A percentile compares a stretch with the other conserved stretches of the same genome.
These are phyloP conservation scores for Ophiostoma sp. DNA, from an alignment of 2,329 filamentous ascomycete species.

Conservation along the genomic window DNA sequence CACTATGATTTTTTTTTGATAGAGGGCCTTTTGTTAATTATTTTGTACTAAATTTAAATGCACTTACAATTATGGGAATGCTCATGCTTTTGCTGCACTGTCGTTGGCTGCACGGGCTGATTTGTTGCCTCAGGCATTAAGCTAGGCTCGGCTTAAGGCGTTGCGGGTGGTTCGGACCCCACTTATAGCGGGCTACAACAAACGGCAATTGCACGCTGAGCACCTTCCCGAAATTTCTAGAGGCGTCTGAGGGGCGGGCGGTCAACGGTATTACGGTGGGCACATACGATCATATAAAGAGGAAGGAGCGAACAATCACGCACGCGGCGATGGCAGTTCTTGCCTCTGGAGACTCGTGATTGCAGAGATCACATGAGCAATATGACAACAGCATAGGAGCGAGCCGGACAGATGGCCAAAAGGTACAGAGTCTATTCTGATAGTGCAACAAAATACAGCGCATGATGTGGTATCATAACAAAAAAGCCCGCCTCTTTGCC, in stretches of 20 bases:
- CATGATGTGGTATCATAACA: constrained; percentile 21
- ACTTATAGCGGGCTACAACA: not conserved
- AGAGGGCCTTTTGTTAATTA: not conserved
- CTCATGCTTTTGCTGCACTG: constrained; percentile 21
- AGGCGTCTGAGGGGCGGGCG: constrained; percentile 14
- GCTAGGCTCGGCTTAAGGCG: constrained; percentile 21
- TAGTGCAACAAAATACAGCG: not conserved
- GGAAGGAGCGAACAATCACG: not conserved
- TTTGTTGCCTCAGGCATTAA: constrained; percentile 21
- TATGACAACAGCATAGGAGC: not conserved
- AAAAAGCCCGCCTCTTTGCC: not conserved
- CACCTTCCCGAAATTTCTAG: constrained; percentile 20
- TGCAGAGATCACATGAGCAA: not conserved
- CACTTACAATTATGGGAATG: constrained; percentile 7
- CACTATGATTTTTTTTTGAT: not conserved
- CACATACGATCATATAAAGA: not conserved
- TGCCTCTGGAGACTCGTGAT: not conserved
- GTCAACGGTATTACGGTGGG: not conserved
- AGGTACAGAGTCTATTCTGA: not conserved
- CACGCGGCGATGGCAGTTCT: not conserved
- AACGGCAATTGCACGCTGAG: not conserved
- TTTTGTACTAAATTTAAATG: constrained; percentile 16
- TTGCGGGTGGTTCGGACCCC: not conserved
- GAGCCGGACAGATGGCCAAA: not conserved
- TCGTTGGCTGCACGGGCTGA: constrained; percentile 18